phyloP scores from a whole-genome alignment of 352 stramenopile genomes.

The Globisporangium echinulatum region DNA sequence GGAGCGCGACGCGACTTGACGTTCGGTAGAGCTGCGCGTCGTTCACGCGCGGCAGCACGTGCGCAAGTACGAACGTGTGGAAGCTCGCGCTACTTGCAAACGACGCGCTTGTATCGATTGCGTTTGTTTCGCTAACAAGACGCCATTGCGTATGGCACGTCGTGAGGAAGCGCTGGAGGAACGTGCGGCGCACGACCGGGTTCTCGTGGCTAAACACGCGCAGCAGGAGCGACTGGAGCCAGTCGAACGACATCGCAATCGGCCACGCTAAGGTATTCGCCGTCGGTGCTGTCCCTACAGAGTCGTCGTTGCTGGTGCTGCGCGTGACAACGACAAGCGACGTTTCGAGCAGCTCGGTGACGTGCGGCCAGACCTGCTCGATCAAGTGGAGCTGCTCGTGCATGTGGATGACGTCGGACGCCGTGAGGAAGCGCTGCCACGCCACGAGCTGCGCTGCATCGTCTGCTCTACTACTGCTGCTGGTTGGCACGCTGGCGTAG shows the following conservation, averaged over 20 bases:
- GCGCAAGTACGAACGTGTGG: conserved; percentile 42
- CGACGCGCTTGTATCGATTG: conserved; percentile 18
- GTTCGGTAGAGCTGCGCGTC: conserved; percentile 76
- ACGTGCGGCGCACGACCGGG: conserved; percentile 62
- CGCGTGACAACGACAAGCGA: conserved; percentile 22
- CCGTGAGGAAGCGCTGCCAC: conserved; percentile 70
- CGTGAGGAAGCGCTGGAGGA: conserved; percentile 66
- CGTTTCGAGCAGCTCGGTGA: conserved; percentile 39
- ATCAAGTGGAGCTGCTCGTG: conserved; percentile 79
- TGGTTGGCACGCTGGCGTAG: conserved; percentile 19
- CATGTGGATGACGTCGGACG: conserved; percentile 78
- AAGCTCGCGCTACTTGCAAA: conserved; percentile 42
- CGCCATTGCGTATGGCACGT: conserved; percentile 22
- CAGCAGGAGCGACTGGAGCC: conserved; percentile 64
- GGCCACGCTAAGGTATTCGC: conserved; percentile 25
- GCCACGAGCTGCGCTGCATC: conserved; percentile 8
- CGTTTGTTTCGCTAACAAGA: conserved; percentile 2
- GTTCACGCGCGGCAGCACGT: conserved; percentile 50
- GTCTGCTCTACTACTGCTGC: conserved; percentile 1
- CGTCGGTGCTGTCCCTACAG: neutral
- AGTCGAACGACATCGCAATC: conserved; percentile 63
- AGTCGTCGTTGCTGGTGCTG: neutral
- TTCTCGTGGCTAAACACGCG: conserved; percentile 77
- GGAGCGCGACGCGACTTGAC: conserved; percentile 30
- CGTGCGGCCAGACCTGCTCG: conserved; percentile 79